A percentile compares a stretch with the other conserved stretches of the same genome.
Conservation (phyloP, 208 protist species). For the Lotmaria passim region DNA sequence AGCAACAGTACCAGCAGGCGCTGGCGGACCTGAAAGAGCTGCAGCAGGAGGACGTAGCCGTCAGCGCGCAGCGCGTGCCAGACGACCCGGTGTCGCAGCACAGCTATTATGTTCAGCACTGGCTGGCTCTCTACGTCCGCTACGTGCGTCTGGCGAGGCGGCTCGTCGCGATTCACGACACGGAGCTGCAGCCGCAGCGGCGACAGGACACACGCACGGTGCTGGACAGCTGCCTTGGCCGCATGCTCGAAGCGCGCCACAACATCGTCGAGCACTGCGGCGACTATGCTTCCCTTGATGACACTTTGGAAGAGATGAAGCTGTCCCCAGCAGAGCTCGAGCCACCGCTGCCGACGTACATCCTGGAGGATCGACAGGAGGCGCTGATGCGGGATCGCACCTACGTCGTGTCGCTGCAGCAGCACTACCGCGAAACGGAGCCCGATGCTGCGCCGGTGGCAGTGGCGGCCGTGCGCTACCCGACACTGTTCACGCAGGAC, state of each 20-base stretch:
- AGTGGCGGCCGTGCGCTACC: constrained; percentile 23
- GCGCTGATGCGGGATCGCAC: constrained; percentile 73
- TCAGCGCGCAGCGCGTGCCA: constrained; percentile 46
- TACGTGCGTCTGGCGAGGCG: constrained; percentile 89
- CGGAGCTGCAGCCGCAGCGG: constrained; percentile 94
- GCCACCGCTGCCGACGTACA: constrained; percentile 88
- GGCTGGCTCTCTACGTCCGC: constrained; percentile 88
- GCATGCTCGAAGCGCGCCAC: constrained; percentile 93
- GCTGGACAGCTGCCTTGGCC: constrained; percentile 91
- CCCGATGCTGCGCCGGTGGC: constrained; percentile 68
- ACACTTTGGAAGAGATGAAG: constrained; percentile 93
- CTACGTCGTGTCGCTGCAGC: constrained; percentile 77
- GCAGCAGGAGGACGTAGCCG: constrained; percentile 66
- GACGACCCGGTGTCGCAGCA: constrained; percentile 54
- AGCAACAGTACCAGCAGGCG: constrained; percentile 79
- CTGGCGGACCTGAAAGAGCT: constrained; percentile 71
- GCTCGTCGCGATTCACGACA: constrained; percentile 88
- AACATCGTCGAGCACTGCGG: constrained; percentile 77
- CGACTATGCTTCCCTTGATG: constrained; percentile 88
- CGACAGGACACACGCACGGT: constrained; percentile 87
- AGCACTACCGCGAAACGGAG: constrained; percentile 74
- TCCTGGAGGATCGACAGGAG: constrained; percentile 84
- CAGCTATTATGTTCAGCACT: constrained; percentile 76
- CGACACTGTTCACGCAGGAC: constrained; percentile 24
- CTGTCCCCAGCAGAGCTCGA: constrained; percentile 84